phyloP scores from a whole-genome alignment of 495 filamentous ascomycete genomes.

The Talaromyces adpressus region DNA sequence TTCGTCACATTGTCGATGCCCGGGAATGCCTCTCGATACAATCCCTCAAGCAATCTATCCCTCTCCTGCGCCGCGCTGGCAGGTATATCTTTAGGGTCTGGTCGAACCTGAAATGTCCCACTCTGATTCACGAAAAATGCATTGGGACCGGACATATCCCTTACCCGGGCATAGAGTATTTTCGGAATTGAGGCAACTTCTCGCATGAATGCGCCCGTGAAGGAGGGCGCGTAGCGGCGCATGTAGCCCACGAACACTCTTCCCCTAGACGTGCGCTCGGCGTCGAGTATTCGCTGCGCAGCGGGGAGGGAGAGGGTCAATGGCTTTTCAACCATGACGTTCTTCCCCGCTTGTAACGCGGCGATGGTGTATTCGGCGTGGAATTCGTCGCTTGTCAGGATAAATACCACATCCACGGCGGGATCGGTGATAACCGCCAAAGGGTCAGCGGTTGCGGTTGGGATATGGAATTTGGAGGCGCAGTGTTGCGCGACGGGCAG shows the following conservation, averaged over 20 bases:
- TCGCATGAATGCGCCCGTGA: conserved; percentile 37
- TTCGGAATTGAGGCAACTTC: conserved; percentile 37
- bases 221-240: conserved; percentile 46
- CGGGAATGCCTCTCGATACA: conserved; percentile 20
- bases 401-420: conserved; percentile 44
- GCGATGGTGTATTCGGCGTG: conserved; percentile 42
- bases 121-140: conserved; percentile 38
- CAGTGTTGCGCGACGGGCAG: conserved; percentile 21
- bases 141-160: conserved; percentile 49
- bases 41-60: conserved; percentile 13
- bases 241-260: conserved; percentile 50
- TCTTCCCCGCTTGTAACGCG: conserved; percentile 43
- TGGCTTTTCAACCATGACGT: conserved; percentile 50
- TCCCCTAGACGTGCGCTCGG: conserved; percentile 24
- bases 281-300: conserved; percentile 34
- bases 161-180: conserved; percentile 45
- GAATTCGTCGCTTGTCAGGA: conserved; percentile 42
- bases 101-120: conserved; percentile 36
- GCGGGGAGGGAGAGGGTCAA: conserved; percentile 35
- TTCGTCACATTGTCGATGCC: conserved; percentile 13
- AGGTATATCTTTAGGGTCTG: conserved; percentile 20
- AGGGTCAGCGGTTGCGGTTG: conserved; percentile 16
- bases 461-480: conserved; percentile 18
- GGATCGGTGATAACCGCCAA: conserved; percentile 17
- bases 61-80: conserved; percentile 16